Base-by-base conservation (phyloP, 352 stramenopile species). In the Hyaloperonospora arabidopsidis region DNA sequence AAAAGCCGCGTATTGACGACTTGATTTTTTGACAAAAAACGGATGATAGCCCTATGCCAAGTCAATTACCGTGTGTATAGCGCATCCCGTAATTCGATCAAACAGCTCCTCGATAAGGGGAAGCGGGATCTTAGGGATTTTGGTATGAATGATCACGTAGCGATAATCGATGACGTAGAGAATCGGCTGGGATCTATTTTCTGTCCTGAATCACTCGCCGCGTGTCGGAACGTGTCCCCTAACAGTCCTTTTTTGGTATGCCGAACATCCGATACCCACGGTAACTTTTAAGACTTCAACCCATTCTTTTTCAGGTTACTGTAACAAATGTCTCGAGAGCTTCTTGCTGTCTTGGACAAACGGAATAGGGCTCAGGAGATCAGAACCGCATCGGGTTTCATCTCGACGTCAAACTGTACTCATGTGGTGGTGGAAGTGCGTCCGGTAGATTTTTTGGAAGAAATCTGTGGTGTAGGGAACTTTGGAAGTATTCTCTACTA, bases 21-120 rank as follows among this genome's bases (percentile, higher is more conserved):
- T 29, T 3, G 25, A 29, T 29, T 8, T 29, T 29, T n/a, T 8
- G 36, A 64, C 10, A 1, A 22, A 39, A 57, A 72, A 70, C 17
- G 67, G 65, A 21, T 74, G 61, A 35, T 74, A 72, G 0, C 57
- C 65, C 36, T 69, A 53, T 1, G 65, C 59, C 2, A 74, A 49
- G 32, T 72, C 58, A 15, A 78, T 47, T 4, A 51, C 45, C 0
- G 51, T 49, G 36, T 59, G 62, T 40, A 65, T 8, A 0, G 12
- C 3, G 2, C 45, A 56, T 0, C 22, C 49, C 1, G 19, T 0
- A 53, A 62, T 55, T 18, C 22, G 10, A 15, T 63, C 59, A 21
- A 57, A 63, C 0, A 59, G 11, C 2, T 66, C 47, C 3, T 65
- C 58, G 13, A 65, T 61, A 1, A 48, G 13, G 0, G 53, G 59